Conservation (phyloP, 306 rosid genomes). For the Fragaria vesca region DNA sequence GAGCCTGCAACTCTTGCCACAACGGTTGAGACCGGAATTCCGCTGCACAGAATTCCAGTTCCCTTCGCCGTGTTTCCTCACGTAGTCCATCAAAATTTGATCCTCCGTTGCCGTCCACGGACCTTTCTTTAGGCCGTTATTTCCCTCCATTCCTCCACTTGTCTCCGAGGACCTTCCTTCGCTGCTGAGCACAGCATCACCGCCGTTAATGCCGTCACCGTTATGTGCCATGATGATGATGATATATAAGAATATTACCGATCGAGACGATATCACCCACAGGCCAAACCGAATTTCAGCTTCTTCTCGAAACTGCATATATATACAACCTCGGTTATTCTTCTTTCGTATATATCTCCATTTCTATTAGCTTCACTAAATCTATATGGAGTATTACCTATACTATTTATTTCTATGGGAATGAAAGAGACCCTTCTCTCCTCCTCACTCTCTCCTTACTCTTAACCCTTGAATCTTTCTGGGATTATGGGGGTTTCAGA, state of each 20-base stretch:
- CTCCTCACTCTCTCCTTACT: conserved; percentile 7
- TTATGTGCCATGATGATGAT: not conserved
- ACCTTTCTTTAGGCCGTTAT: conserved; percentile 57
- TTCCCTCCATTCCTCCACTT: conserved; percentile 15
- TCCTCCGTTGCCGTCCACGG: conserved; percentile 92
- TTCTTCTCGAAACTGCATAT: not conserved
- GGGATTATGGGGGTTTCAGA: not conserved
- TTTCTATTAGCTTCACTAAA: not conserved
- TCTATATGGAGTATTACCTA: not conserved
- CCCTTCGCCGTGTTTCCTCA: conserved; percentile 84
- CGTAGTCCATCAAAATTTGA: conserved; percentile 68
- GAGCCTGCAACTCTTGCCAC: conserved; percentile 93
- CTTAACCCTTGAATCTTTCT: not conserved
- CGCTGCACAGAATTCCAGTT: conserved; percentile 85
- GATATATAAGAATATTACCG: not conserved
- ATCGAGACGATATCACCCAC: not conserved
- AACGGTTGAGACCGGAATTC: conserved; percentile 68
- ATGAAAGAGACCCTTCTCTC: conserved; percentile 7
- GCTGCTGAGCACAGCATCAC: conserved; percentile 4
- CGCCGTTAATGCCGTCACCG: conserved; percentile 19
- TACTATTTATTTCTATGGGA: not conserved
- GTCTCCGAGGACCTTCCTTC: conserved; percentile 22
- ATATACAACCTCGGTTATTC: not conserved
- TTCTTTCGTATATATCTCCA: not conserved
- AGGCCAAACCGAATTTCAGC: not conserved